Base-by-base conservation (phyloP, 495 filamentous ascomycete genomes). In the Penicillium canescens region DNA sequence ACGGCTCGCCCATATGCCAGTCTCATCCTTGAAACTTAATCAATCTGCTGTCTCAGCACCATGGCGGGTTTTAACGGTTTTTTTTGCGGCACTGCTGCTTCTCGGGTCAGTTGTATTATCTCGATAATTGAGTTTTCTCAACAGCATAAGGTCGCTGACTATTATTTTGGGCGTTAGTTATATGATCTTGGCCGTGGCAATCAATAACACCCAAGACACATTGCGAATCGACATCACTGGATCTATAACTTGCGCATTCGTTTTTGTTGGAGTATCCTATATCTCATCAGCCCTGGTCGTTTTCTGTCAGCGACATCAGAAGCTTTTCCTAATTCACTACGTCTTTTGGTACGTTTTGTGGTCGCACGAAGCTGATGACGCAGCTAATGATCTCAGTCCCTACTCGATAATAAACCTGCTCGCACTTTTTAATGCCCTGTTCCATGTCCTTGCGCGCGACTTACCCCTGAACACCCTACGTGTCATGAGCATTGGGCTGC, bases 391-490 rank as follows among this genome's bases (percentile, higher is more conserved):
- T 20, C 11, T 4, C 28, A 73, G 72, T 20, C 70, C 72, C 14
- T 65, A 52, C 41, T 12, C 68, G 18, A 40, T 43, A 11, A 62
- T 66, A 28, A 72, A 67, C 39, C 35, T 69, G 10, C 42, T 75
- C 40, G 59, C 67, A 10, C 46, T 72, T 9, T 59, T 73, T 37
- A 71, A 73, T 46, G 52, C 69, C 13, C 21, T 72, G 2, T 59
- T 75, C 34, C 70, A 70, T 41, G 59, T 75, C 36, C 35, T 66
- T 28, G 57, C 55, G 42, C 70, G 65, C 24, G 39, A 59, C 12
- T n/a, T 61, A 1, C 70, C 69, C 1, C 36, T 72, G 39, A 55
- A 43, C 34, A 43, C 52, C 1, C 46, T 69, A 7, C 62, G 59
- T 26, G 58, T 61, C 0, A 51, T 66, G 9, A 60, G 55, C 4